These are phyloP conservation scores for Fusarium temperatum DNA, from an alignment of 2,329 filamentous ascomycete species.

Conservation along the genomic window DNA sequence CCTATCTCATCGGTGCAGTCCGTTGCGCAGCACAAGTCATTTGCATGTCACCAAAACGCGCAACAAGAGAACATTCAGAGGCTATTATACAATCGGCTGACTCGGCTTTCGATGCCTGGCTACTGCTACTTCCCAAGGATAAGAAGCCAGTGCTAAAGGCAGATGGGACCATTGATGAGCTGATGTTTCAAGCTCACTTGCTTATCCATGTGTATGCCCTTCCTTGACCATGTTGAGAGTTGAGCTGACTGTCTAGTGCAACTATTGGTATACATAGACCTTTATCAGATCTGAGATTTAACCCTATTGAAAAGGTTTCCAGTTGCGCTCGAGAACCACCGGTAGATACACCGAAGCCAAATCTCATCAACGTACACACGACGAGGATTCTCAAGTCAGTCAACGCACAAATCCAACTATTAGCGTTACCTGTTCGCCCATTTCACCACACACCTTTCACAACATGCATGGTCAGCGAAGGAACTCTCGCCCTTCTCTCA, in stretches of 20 bases:
- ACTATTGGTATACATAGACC: conserved; percentile 30
- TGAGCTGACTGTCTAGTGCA: background rate
- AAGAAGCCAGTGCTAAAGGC: conserved; percentile 3
- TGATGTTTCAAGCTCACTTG: conserved; percentile 31
- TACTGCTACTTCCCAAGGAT: conserved; percentile 4
- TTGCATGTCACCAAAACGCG: conserved; percentile 1
- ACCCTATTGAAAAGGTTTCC: conserved; percentile 14
- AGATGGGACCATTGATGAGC: conserved; percentile 20
- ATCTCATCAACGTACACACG: conserved; percentile 31
- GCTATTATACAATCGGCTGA: conserved; percentile 25
- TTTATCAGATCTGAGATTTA: conserved; percentile 27
- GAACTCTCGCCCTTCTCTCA: conserved; percentile 19
- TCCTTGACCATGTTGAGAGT: rapidly evolving
- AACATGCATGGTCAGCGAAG: conserved; percentile 34
- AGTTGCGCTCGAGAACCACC: conserved; percentile 28
- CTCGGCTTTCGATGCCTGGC: conserved; percentile 24
- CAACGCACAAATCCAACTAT: conserved; percentile 25
- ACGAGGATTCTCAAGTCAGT: conserved; percentile 18
- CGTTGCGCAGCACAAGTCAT: conserved; percentile 17
- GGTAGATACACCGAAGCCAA: background rate
- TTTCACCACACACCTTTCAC: conserved; percentile 24
- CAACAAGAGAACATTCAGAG: conserved; percentile 11
- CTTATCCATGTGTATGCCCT: conserved; percentile 28
- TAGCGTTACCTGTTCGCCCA: conserved; percentile 5
- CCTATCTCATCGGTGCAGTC: conserved; percentile 25